Evolutionary conservation across 2,329 filamentous ascomycete genomes (phyloP).

Genomic region (Aspergillus oerlinghausenensis): DNA sequence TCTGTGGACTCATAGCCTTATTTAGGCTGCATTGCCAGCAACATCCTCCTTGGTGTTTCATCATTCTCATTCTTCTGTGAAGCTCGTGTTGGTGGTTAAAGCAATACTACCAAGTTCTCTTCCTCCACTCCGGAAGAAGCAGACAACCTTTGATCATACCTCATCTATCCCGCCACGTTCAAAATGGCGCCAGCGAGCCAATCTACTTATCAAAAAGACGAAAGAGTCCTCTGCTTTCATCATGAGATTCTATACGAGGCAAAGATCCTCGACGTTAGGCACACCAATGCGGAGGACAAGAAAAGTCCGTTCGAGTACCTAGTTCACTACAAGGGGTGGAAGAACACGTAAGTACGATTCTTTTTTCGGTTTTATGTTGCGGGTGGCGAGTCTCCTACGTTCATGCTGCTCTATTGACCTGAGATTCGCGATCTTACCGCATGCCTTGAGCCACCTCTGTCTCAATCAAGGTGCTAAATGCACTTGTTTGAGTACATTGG

Average conservation of each 20-base stretch:
- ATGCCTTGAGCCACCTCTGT: neutral
- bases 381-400: neutral
- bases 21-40: neutral
- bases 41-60: neutral
- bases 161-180: constrained; percentile 30
- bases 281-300: constrained; percentile 59
- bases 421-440: neutral
- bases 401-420: neutral
- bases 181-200: constrained; percentile 58
- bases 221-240: constrained; percentile 94
- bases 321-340: constrained; percentile 99
- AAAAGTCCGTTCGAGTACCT: constrained; percentile 78
- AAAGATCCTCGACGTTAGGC: constrained; percentile 78
- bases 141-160: neutral
- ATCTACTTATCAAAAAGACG: constrained; percentile 65
- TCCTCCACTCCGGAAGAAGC: neutral
- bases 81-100: neutral
- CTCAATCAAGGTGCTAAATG: no score
- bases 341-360: constrained; percentile 70
- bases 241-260: constrained; percentile 96
- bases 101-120: neutral
- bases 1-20: neutral
- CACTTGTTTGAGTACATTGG: no score
- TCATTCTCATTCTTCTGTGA: neutral
- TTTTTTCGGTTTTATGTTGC: neutral